phyloP scores from a whole-genome alignment of 2,329 filamentous ascomycete species.

The Blumeria graminis region DNA sequence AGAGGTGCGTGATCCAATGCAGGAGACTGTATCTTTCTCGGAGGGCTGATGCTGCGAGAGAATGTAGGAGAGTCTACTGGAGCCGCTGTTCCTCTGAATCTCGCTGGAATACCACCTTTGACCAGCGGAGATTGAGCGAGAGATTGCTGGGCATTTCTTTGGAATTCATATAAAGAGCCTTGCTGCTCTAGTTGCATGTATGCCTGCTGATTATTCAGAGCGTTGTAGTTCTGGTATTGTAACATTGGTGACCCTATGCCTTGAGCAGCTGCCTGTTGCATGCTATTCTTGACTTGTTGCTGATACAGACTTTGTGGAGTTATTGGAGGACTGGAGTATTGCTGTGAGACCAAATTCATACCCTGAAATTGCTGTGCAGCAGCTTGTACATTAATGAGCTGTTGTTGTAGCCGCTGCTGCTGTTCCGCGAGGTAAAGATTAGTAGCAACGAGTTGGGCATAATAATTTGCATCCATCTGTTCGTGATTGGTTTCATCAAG shows the following conservation, averaged over 20 bases:
- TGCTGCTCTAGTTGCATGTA: constrained; percentile 33
- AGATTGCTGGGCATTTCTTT: constrained; percentile 17
- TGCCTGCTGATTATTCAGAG: constrained; percentile 59
- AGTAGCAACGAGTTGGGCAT: constrained; percentile 72
- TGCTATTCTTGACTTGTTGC: constrained; percentile 15
- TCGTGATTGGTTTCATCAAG: constrained; percentile 45
- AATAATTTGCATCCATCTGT: constrained; percentile 62
- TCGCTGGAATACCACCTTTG: constrained; percentile 33
- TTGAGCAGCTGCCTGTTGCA: constrained; percentile 22
- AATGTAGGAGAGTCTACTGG: constrained; percentile 29
- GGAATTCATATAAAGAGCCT: constrained; percentile 15
- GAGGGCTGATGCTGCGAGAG: constrained; percentile 38
- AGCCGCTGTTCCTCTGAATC: constrained; percentile 63
- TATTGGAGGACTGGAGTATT: constrained; percentile 25
- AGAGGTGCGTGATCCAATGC: constrained; percentile 47
- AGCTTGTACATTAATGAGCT: constrained; percentile 62
- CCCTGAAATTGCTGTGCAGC: constrained; percentile 64
- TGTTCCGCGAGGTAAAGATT: constrained; percentile 85
- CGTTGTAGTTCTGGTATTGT: constrained; percentile 65
- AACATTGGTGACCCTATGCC: constrained; percentile 43
- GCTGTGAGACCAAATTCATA: constrained; percentile 38
- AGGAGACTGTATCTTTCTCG: constrained; percentile 43
- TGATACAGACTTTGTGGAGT: constrained; percentile 28
- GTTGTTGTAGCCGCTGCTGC: constrained; percentile 85
- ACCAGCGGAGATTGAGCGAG: constrained; percentile 24